Base-by-base conservation (phyloP, 2,329 filamentous ascomycete genomes). In the Phaeosphaeriaceae sp. region DNA sequence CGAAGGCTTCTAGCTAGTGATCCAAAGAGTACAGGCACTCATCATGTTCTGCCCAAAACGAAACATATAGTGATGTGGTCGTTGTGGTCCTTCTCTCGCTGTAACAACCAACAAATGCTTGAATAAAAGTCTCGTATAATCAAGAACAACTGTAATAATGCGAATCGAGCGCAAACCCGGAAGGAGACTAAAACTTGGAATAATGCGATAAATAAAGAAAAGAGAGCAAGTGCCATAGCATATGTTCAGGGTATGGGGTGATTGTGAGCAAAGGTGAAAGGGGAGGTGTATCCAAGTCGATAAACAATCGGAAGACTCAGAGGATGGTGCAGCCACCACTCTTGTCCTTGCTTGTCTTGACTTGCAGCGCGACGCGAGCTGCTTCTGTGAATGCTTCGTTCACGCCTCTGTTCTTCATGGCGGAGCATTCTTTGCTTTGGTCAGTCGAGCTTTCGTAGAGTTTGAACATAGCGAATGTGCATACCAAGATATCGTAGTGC, bases 301-400 rank as follows among this genome's bases (percentile, higher is more conserved):
- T 21, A 25, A 13, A 22, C 17, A 45, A 46, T n/a, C 11, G 40
- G 10, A n/a, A 19, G 11, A 44, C 42, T 63, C 57, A 71, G 27
- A 70, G 57, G 57, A 83, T 70, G 20, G 70, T 71, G 65, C 78
- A 82, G 48, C 76, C 74, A 61, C 70, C 70, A 50, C 77, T 74
- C 67, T 81, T 81, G 69, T 84, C 81, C 67, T 81, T 83, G 62
- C 75, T 76, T 53, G 77, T 81, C 76, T 84, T 84, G 66, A 84
- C 82, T 57, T 80, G 78, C 27, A 99, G 84, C 15, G 95, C 95
- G 36, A 99, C 95, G 72, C 96, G 90, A 22, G 95, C 94, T 42
- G 95, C 95, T 82, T 99, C 95, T 42, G 95, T 98, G 74, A 99
- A 99, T 45, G 95, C 95, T 80, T 99, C 95, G 79, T 98, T 97